Conservation (phyloP, 768 basidiomycete species). For the Tulasnella sp. region DNA sequence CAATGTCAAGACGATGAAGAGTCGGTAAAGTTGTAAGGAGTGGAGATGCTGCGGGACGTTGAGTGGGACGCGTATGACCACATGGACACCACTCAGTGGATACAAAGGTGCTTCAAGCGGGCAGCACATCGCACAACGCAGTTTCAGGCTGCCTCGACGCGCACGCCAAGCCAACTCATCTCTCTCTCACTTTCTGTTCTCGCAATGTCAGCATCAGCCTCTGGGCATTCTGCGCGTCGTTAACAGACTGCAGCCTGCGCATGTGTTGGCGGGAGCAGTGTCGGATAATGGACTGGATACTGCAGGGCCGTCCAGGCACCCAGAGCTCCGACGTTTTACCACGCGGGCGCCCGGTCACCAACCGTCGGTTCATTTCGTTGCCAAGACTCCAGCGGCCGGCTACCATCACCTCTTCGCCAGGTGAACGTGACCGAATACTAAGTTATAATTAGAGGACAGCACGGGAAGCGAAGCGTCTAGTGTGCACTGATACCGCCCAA, state of each 20-base stretch:
- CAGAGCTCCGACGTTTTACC: neutral
- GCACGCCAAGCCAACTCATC: neutral
- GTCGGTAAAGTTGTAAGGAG: neutral
- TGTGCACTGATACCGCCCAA: neutral
- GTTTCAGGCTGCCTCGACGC: neutral
- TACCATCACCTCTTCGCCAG: neutral
- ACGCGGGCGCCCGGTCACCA: neutral
- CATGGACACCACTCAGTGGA: neutral
- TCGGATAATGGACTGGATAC: neutral
- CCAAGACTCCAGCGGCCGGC: neutral
- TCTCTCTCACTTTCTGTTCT: neutral
- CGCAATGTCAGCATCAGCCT: neutral
- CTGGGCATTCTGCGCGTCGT: neutral
- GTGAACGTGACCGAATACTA: no score
- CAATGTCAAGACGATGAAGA: neutral
- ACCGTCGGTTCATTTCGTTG: neutral
- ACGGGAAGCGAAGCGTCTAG: neutral
- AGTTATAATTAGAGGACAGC: no score
- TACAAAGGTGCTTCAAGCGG: neutral
- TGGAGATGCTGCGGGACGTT: neutral
- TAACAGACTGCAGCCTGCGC: neutral
- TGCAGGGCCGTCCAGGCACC: neutral
- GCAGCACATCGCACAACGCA: slow-evolving; percentile 7
- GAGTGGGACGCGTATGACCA: neutral
- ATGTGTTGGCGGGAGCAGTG: neutral